Conservation (phyloP, 2,329 filamentous ascomycete genomes). For the Rhexocercosporidium sp. region DNA sequence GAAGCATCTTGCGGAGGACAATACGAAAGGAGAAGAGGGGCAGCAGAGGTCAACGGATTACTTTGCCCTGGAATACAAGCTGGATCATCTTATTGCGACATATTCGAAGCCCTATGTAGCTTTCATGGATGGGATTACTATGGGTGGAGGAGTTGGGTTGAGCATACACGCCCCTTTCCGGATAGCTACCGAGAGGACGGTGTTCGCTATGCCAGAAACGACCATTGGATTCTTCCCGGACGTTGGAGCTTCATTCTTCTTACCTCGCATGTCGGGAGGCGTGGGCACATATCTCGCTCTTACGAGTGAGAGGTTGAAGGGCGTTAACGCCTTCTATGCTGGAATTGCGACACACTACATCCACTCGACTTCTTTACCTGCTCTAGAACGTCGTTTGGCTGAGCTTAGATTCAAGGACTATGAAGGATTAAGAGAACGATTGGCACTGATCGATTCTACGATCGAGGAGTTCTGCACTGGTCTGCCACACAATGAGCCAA, state of each 20-base stretch:
- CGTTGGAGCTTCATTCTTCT: constrained; percentile 94
- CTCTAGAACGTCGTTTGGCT: constrained; percentile 82
- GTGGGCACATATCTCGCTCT: constrained; percentile 92
- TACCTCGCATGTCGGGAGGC: constrained; percentile 85
- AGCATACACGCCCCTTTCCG: constrained; percentile 95
- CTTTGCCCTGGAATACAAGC: constrained; percentile 93
- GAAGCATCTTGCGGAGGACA: constrained; percentile 74
- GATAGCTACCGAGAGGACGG: constrained; percentile 92
- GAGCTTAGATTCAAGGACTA: constrained; percentile 89
- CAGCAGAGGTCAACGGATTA: constrained; percentile 80
- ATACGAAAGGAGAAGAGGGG: constrained; percentile 69
- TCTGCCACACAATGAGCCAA: constrained; percentile 75
- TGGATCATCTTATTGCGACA: constrained; percentile 94
- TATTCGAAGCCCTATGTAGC: constrained; percentile 93
- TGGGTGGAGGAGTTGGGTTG: constrained; percentile 95
- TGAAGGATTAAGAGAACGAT: constrained; percentile 64
- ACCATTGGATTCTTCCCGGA: constrained; percentile 99
- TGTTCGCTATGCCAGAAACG: constrained; percentile 99
- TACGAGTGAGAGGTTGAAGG: constrained; percentile 82
- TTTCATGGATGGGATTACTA: constrained; percentile 97
- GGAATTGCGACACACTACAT: constrained; percentile 96
- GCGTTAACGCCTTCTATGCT: constrained; percentile 86
- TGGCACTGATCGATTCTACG: constrained; percentile 79
- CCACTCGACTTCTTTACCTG: constrained; percentile 83
- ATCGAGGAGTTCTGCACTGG: constrained; percentile 92